Conservation (phyloP, 1,139 yeast genomes). For the Blastobotrys illinoisensis region DNA sequence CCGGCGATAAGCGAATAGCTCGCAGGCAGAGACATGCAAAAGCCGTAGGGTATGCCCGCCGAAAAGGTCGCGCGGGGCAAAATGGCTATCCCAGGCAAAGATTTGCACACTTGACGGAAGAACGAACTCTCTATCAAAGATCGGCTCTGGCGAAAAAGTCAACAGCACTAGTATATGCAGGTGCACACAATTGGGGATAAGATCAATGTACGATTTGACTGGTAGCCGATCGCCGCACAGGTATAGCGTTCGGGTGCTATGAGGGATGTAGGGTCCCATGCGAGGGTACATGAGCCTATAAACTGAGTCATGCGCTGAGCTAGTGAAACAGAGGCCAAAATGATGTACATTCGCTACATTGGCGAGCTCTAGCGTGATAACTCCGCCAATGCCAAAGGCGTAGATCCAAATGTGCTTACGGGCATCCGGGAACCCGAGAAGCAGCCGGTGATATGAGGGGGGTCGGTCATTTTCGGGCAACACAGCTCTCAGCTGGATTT, state of each 20-base stretch:
- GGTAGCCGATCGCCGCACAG: conserved; percentile 8
- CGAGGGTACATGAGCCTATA: conserved; percentile 2
- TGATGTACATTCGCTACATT: conserved; percentile 2
- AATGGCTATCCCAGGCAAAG: conserved; percentile 6
- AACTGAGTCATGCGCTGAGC: conserved; percentile 4
- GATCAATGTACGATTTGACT: background rate
- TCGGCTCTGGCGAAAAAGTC: background rate
- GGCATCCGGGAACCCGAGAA: conserved; percentile 3
- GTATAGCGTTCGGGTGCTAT: conserved; percentile 3
- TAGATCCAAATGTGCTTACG: conserved; percentile 7
- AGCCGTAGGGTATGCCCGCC: background rate
- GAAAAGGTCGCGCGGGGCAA: background rate
- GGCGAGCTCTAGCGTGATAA: background rate
- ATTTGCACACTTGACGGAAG: conserved; percentile 2
- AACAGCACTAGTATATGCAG: background rate
- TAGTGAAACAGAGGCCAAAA: conserved; percentile 5
- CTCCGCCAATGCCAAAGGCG: conserved; percentile 8
- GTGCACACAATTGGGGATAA: background rate
- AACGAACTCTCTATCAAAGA: background rate
- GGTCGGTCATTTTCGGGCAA: conserved; percentile 1
- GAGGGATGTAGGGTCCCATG: conserved; percentile 9
- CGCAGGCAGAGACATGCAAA: background rate
- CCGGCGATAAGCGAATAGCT: background rate
- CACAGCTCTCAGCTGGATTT: conserved; percentile 3
- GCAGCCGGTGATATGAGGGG: conserved; percentile 4